Conservation (phyloP, 2,329 filamentous ascomycete species). For the Fusarium setosum region DNA sequence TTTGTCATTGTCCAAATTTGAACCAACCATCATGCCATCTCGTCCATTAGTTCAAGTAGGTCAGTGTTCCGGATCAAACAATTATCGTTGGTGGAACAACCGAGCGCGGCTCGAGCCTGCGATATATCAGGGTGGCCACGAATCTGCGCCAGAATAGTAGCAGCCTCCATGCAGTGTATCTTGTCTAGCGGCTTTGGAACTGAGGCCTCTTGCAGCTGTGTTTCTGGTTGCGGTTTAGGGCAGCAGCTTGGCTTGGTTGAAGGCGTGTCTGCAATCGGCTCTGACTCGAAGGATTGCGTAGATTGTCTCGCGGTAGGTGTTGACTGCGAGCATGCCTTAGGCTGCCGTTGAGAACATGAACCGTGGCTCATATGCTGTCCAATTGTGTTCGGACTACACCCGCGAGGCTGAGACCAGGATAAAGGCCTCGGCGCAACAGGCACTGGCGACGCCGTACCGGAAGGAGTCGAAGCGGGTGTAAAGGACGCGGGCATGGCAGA, state of each 20-base stretch:
- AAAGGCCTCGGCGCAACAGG: conserved; percentile 1
- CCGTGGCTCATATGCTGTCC: neutral
- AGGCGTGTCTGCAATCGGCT: neutral
- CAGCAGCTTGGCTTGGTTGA: neutral
- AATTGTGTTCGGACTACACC: neutral
- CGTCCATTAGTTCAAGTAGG: conserved; percentile 49
- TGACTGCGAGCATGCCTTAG: neutral
- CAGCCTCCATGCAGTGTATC: conserved; percentile 43
- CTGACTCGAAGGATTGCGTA: neutral
- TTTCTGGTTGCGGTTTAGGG: neutral
- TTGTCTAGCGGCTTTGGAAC: conserved; percentile 22
- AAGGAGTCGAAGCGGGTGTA: conserved; percentile 20
- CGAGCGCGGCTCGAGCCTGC: conserved; percentile 43
- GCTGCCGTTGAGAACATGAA: neutral
- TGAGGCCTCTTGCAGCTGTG: neutral
- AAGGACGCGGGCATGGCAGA: neutral
- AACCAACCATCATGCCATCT: conserved; percentile 32
- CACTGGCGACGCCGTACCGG: conserved; percentile 17
- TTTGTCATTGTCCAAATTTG: too few relatives aligned
- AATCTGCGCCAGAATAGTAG: conserved; percentile 53
- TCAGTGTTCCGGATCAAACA: conserved; percentile 50
- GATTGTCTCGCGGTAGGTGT: neutral
- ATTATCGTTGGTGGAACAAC: conserved; percentile 39
- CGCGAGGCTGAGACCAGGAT: neutral
- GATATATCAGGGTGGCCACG: conserved; percentile 47